Base-by-base conservation (phyloP, 1,284 basidiomycete genomes). In the Tylopilus orsonianus region DNA sequence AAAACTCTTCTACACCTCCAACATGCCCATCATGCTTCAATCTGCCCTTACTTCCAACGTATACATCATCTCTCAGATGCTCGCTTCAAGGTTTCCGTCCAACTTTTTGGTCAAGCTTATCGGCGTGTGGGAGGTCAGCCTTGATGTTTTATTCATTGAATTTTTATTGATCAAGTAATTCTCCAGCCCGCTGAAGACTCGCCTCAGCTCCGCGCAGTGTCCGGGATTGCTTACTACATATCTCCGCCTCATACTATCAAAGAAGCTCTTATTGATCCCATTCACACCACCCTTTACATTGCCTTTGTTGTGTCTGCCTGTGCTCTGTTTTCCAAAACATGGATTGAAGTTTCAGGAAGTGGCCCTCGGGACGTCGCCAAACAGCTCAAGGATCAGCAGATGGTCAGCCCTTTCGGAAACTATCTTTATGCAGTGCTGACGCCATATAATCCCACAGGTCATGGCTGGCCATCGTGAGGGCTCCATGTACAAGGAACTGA, bases 1-100 rank as follows among this genome's bases (percentile, higher is more conserved):
- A 75, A 99, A 98, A 77, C 83, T 99, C 38, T 99, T 99, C 77
- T 99, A 99, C 77, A 98, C 96, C 20, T 89, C 85, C 56, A 99
- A 98, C 79, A 98, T 98, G 96, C 95, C 96, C 55, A 99, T 99
- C 79, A 99, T 99, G 96, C 84, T 99, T 57, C 91, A 98, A 73
- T 88, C 83, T 22, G 95, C 96, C 10, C 78, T 98, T 52, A 95
- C 93, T 8, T 90, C 85, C 54, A 97, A 99, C 72, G 84, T 98
- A 23, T 98, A 95, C 75, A 92, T 99, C 69, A 82, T 99, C 65
- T 92, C 87, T 38, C 97, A 98, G 73, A 98, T 98, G 96, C 80
- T 97, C 59, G 83, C 86, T 33, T 78, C 77, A 43, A 83, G 96
- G 36, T 98, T 97, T 85, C 96, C 97, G 1, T 75, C 78, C 59